phyloP scores from a whole-genome alignment of 805 yeast genomes.

The Candida adriatica region DNA sequence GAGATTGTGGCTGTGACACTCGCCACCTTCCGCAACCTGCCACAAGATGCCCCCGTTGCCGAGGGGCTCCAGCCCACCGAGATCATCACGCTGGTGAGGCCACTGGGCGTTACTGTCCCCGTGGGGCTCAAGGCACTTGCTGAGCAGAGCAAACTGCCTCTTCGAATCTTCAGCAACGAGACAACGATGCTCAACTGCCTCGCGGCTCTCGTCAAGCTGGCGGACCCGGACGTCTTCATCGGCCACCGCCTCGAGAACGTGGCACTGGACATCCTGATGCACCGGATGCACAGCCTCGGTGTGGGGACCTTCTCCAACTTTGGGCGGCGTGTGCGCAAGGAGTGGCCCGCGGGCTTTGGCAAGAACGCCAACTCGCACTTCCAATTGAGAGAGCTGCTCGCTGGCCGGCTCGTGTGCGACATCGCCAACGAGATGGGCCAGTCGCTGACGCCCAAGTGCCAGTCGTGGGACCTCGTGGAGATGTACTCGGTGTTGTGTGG shows the following conservation, averaged over 20 bases:
- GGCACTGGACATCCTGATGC: conserved; percentile 72
- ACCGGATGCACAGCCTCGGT: conserved; percentile 68
- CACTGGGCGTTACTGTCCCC: conserved; percentile 67
- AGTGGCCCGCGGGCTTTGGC: conserved; percentile 73
- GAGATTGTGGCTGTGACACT: conserved; percentile 81
- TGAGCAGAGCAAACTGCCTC: conserved; percentile 41
- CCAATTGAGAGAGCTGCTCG: conserved; percentile 59
- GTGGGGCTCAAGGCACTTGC: conserved; percentile 65
- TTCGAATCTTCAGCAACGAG: conserved; percentile 66
- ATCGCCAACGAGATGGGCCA: conserved; percentile 93
- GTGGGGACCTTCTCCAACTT: conserved; percentile 74
- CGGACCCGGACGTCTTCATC: conserved; percentile 87
- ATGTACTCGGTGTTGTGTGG: conserved; percentile 81
- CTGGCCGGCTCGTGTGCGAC: conserved; percentile 88
- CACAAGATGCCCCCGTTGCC: conserved; percentile 70
- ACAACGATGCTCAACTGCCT: conserved; percentile 67
- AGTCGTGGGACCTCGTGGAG: conserved; percentile 88
- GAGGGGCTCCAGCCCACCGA: conserved; percentile 55
- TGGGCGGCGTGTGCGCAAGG: conserved; percentile 74
- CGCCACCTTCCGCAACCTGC: conserved; percentile 61
- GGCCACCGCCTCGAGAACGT: conserved; percentile 84
- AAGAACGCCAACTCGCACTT: conserved; percentile 44
- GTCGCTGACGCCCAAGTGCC: conserved; percentile 85
- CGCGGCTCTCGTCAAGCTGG: conserved; percentile 55
- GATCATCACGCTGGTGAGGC: conserved; percentile 70